phyloP scores from a whole-genome alignment of 2,329 filamentous ascomycete genomes.

The Aaosphaeria arxii region DNA sequence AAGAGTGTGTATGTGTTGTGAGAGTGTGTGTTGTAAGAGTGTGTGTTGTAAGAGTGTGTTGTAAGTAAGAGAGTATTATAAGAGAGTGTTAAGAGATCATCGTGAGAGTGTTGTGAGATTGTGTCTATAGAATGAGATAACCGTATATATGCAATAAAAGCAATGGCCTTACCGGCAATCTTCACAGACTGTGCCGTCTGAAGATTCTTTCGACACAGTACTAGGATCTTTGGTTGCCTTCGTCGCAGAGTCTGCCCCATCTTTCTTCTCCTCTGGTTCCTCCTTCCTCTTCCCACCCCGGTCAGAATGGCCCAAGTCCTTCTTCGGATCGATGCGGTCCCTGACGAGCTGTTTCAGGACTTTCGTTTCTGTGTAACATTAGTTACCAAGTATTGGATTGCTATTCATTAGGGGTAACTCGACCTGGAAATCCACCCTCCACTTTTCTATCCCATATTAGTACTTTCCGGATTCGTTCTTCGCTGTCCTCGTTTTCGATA shows the following conservation, averaged over 20 bases:
- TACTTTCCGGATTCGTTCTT: conserved; percentile 42
- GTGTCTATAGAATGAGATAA: no score
- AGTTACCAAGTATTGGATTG: conserved; percentile 3
- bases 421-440: conserved; percentile 82
- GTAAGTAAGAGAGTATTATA: no score
- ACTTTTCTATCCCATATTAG: conserved; percentile 83
- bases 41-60: no score
- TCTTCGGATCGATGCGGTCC: conserved; percentile 74
- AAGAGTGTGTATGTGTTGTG: no score
- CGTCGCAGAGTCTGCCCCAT: not conserved
- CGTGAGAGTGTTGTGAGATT: no score
- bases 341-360: conserved; percentile 81
- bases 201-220: no score
- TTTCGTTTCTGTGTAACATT: conserved; percentile 65
- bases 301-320: conserved; percentile 72
- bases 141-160: no score
- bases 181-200: no score
- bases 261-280: conserved; percentile 2
- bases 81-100: no score
- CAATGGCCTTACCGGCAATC: no score
- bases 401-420: not conserved
- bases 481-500: not conserved
- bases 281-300: conserved; percentile 36
- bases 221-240: no score
- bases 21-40: no score